Conservation (phyloP, 2,329 filamentous ascomycete genomes). For the Sordariomycetes sp. region DNA sequence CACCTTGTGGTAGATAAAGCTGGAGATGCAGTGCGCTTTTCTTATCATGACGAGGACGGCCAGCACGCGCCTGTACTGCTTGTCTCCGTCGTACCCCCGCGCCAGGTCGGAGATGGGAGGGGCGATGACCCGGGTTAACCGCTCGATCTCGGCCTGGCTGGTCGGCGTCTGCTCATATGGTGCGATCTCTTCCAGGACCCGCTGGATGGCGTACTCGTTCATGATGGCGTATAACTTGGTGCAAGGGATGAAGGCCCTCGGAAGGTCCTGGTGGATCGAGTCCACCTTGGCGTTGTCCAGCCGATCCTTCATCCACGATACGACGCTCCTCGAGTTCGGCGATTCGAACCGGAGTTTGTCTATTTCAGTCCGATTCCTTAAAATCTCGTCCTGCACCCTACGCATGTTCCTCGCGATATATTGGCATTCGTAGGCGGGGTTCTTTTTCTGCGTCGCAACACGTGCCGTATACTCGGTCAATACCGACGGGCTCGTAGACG, state of each 20-base stretch:
- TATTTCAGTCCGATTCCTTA: no score
- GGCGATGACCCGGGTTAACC: neutral
- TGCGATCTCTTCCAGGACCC: neutral
- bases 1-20: neutral
- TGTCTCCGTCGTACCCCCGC: neutral
- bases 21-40: neutral
- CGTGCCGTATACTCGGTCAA: no score
- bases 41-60: neutral
- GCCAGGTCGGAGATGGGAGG: neutral
- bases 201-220: neutral
- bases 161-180: neutral
- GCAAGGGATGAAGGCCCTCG: neutral
- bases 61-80: neutral
- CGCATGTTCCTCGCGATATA: no score
- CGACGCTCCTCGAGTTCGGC: no score
- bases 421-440: no score
- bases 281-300: neutral
- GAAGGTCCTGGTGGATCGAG: neutral
- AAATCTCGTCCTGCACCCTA: no score
- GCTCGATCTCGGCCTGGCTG: neutral
- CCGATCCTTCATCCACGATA: neutral
- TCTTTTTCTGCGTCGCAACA: no score
- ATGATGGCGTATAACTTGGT: neutral
- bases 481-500: no score
- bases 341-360: no score